phyloP scores from a whole-genome alignment of 1,284 basidiomycete genomes.

The Kwoniella shivajii region DNA sequence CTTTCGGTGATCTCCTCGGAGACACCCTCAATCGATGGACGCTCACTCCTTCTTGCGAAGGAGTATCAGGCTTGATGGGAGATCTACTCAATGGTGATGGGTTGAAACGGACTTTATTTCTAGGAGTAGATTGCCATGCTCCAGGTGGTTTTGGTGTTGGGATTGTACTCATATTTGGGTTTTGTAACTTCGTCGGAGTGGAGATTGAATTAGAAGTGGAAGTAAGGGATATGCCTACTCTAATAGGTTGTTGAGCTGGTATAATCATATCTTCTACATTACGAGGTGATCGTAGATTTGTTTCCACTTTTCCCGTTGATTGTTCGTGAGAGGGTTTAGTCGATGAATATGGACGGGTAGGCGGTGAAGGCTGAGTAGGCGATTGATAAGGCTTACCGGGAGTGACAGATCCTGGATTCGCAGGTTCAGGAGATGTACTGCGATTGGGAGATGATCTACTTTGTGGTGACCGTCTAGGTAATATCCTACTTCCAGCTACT shows the following conservation, averaged over 20 bases:
- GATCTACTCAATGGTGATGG: constrained; percentile 4
- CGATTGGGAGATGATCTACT: constrained; percentile 5
- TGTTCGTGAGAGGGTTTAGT: too few species aligned
- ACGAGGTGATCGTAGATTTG: not conserved
- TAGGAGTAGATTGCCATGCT: constrained; percentile 21
- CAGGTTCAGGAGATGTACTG: not conserved
- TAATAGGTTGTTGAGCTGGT: constrained; percentile 15
- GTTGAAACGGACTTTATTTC: constrained; percentile 6
- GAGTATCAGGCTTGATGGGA: not conserved
- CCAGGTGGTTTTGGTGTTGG: constrained; percentile 31
- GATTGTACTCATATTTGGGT: constrained; percentile 1
- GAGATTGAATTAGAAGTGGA: not conserved
- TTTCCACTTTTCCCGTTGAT: too few species aligned
- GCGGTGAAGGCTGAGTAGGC: not conserved
- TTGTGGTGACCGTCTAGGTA: constrained; percentile 1
- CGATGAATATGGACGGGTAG: too few species aligned
- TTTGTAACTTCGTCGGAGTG: constrained; percentile 1
- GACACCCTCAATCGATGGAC: constrained; percentile 33
- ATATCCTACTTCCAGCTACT: not conserved
- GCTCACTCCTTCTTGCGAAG: constrained; percentile 18
- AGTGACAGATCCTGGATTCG: not conserved
- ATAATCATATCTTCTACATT: constrained; percentile 11
- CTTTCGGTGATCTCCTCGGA: constrained; percentile 4
- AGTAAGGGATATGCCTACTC: constrained; percentile 11
- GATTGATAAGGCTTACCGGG: too few species aligned